Conservation (phyloP, 2,329 filamentous ascomycete species). For the Epichloe hybrida region DNA sequence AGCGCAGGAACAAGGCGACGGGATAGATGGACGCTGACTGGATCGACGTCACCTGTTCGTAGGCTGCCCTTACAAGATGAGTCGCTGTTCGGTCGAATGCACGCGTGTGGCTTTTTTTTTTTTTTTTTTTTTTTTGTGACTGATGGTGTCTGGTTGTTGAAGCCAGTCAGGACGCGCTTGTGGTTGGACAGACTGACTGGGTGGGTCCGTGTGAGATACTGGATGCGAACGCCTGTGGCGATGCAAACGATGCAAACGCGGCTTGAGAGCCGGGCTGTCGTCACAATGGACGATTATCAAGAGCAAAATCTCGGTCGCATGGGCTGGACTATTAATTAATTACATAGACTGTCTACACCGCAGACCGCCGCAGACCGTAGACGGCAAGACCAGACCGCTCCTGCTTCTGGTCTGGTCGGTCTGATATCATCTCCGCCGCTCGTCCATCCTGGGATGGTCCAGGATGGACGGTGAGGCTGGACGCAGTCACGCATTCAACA, state of each 20-base stretch:
- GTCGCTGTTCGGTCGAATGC: slow-evolving; percentile 1
- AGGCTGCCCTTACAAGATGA: not conserved
- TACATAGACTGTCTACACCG: too few species aligned
- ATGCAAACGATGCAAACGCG: not conserved
- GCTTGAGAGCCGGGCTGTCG: not conserved
- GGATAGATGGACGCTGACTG: not conserved
- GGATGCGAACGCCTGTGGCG: too few species aligned
- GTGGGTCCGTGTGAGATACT: not conserved
- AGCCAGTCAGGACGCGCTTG: slow-evolving; percentile 1
- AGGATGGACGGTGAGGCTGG: too few species aligned
- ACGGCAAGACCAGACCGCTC: too few species aligned
- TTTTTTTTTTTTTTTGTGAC: not conserved
- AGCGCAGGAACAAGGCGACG: not conserved
- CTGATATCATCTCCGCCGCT: too few species aligned
- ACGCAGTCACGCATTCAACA: too few species aligned
- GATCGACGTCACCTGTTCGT: slow-evolving; percentile 5
- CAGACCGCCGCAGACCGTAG: too few species aligned
- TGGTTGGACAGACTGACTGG: slow-evolving; percentile 3
- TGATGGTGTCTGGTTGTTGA: slow-evolving; percentile 1
- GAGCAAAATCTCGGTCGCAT: not conserved
- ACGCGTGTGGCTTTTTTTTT: slow-evolving; percentile 2
- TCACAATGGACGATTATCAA: not conserved
- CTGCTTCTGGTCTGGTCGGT: too few species aligned
- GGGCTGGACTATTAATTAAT: not conserved
- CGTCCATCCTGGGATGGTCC: too few species aligned